Conservation (phyloP, 2,329 filamentous ascomycete species). For the Talaromyces rugulosus region DNA sequence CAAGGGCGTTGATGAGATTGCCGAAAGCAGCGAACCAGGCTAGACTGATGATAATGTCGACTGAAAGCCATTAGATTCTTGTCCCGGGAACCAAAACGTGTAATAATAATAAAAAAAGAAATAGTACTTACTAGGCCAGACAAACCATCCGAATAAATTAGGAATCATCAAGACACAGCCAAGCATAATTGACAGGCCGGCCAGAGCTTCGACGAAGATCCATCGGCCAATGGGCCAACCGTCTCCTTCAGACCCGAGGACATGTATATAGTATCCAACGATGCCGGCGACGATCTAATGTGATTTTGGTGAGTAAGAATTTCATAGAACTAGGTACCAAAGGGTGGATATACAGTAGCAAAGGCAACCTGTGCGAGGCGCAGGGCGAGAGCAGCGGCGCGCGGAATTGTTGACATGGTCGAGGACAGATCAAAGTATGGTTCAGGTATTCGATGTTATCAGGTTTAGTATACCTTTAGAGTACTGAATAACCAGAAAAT, state of each 20-base stretch:
- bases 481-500: not conserved
- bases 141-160: slow-evolving; percentile 61
- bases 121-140: slow-evolving; percentile 54
- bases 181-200: slow-evolving; percentile 65
- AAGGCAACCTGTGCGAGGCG: slow-evolving; percentile 56
- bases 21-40: slow-evolving; percentile 69
- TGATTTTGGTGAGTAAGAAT: slow-evolving; percentile 11
- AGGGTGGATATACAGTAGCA: slow-evolving; percentile 51
- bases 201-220: slow-evolving; percentile 73
- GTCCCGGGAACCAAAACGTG: not conserved
- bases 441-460: not conserved
- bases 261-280: slow-evolving; percentile 61
- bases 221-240: slow-evolving; percentile 59
- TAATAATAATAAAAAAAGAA: not conserved
- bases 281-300: slow-evolving; percentile 59
- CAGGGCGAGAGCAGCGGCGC: not conserved
- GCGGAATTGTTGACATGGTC: not conserved
- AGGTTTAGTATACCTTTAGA: not conserved
- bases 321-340: slow-evolving; percentile 15
- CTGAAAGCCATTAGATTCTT: slow-evolving; percentile 16
- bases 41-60: slow-evolving; percentile 64
- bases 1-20: slow-evolving; percentile 56
- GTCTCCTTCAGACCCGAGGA: slow-evolving; percentile 38
- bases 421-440: not conserved
- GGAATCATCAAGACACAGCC: slow-evolving; percentile 69